Evolutionary conservation across 2,329 filamentous ascomycete species (phyloP).

Genomic region (Fusarium sp.): DNA sequence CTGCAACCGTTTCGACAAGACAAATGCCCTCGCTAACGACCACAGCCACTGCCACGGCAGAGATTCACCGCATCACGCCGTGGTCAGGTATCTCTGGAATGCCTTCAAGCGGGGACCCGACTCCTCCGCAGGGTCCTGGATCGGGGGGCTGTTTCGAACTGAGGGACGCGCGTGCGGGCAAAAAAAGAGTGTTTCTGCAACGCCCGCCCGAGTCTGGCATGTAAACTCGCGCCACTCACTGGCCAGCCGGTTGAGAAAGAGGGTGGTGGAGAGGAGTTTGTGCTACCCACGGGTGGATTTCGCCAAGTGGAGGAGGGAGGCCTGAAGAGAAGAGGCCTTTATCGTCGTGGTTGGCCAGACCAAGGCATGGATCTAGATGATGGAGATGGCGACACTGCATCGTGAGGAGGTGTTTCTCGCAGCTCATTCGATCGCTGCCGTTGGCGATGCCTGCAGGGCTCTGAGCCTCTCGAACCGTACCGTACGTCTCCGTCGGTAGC

Average conservation of each 20-base stretch:
- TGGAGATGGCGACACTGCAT: constrained; percentile 6
- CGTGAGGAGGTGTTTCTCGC: neutral
- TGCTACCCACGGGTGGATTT: constrained; percentile 6
- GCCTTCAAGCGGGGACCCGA: constrained; percentile 18
- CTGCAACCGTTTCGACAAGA: neutral
- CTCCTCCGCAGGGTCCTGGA: constrained; percentile 7
- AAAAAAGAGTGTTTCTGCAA: constrained; percentile 24
- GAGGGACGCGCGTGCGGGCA: constrained; percentile 33
- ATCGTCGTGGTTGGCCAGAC: constrained; percentile 24
- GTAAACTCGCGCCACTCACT: constrained; percentile 37
- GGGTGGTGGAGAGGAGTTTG: constrained; percentile 11
- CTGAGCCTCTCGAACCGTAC: neutral
- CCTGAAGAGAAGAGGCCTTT: constrained; percentile 4
- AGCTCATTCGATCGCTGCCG: neutral
- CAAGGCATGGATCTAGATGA: constrained; percentile 19
- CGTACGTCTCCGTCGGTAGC: neutral
- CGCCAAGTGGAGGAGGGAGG: constrained; percentile 9
- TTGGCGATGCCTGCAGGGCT: neutral
- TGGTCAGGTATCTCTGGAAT: constrained; percentile 1
- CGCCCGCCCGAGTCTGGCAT: constrained; percentile 36
- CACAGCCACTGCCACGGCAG: constrained; percentile 2
- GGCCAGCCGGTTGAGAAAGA: constrained; percentile 6
- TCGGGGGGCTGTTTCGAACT: constrained; percentile 35
- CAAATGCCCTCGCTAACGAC: neutral
- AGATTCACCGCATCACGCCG: constrained; percentile 9